Evolutionary conservation across 1,284 basidiomycete species (phyloP), one percentile per base, ranked within the genome.

Genomic region (Cutaneotrichosporon spelunceum): DNA sequence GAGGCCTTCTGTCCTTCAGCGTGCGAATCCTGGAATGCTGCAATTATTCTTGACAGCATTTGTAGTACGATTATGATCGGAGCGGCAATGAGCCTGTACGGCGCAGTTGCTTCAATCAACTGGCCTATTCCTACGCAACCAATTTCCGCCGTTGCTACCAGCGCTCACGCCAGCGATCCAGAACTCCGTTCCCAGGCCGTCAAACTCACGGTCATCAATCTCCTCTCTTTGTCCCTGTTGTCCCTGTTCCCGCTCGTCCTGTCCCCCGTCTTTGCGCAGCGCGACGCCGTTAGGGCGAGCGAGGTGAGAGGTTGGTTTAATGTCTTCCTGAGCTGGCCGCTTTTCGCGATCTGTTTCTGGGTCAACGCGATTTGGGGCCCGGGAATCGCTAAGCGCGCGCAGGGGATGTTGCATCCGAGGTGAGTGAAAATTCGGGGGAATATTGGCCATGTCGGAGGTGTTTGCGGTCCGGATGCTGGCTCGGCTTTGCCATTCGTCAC

Each of bases 161-260:
- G n/a, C 9, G 39, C 63, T 67, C 36, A 64, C 3, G 4, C 3
- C 62, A 79, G 79, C 39, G 78, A 79, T 65, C 62, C 69, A 7
- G 78, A 79, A 55, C 68, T 80, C 16, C 64, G 77, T 26, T 72
- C 68, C 4, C 63, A 72, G 57, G 72, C 78, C 2, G 56, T 78
- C 36, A 78, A 78, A 50, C 72, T 74, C 19, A 75, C 72, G 74
- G 61, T 78, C n/a, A 73, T 80, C 67, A 80, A 80, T 68, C 66
- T 77, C 34, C 68, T 79, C 13, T 75, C 76, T 9, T 69, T 80
- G 2, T 36, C 76, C 11, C 65, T 75, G 6, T 70, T 80, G 9
- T 76, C 77, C 0, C 68, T 77, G 34, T 72, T 74, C 44, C 73
- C 76, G 3, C 60, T 75, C 27, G 62, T 79, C 52, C 63, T 80